Percentiles rank a stretch among this genome's conserved stretches.
Conservation (phyloP, 1,139 yeast species). For the Candida freyschussii region DNA sequence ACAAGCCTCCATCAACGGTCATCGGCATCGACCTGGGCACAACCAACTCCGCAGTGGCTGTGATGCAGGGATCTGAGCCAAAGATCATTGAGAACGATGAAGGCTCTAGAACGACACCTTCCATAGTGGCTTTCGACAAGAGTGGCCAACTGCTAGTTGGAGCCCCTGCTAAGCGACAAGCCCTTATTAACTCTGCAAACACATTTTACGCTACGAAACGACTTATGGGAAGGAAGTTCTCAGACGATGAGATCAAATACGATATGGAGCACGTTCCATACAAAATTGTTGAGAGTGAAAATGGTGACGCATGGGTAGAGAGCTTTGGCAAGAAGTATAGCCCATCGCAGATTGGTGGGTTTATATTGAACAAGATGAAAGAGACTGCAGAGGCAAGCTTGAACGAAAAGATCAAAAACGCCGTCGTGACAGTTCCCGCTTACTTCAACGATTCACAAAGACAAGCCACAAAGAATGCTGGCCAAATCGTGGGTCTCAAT, state of each 20-base stretch:
- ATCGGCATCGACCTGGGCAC: slow-evolving; percentile 99
- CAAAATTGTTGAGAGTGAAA: slow-evolving; percentile 91
- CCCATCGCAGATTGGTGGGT: slow-evolving; percentile 97
- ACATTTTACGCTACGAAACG: slow-evolving; percentile 98
- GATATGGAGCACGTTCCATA: slow-evolving; percentile 95
- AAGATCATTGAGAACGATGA: slow-evolving; percentile 96
- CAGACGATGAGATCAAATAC: slow-evolving; percentile 94
- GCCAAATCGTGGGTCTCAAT: slow-evolving; percentile 94
- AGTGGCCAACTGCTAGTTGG: slow-evolving; percentile 96
- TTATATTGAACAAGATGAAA: slow-evolving; percentile 86
- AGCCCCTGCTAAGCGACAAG: slow-evolving; percentile 98
- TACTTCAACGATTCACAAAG: slow-evolving; percentile 98
- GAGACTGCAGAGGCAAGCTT: slow-evolving; percentile 93
- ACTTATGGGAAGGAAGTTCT: slow-evolving; percentile 96
- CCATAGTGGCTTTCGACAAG: slow-evolving; percentile 97
- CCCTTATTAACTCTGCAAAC: slow-evolving; percentile 97
- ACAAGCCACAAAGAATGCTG: slow-evolving; percentile 98
- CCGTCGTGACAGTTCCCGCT: slow-evolving; percentile 97
- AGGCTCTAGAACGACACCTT: slow-evolving; percentile 99
- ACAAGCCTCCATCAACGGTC: slow-evolving; percentile 34
- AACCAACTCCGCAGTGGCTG: slow-evolving; percentile 98
- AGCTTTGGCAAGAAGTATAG: slow-evolving; percentile 92
- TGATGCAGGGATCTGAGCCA: slow-evolving; percentile 96
- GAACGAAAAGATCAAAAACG: slow-evolving; percentile 79
- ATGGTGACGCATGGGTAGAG: slow-evolving; percentile 99